Percentiles rank a stretch among this genome's conserved stretches.
Evolutionary conservation across 2,329 filamentous ascomycete species (phyloP).

Genomic region (Cladophialophora exuberans): DNA sequence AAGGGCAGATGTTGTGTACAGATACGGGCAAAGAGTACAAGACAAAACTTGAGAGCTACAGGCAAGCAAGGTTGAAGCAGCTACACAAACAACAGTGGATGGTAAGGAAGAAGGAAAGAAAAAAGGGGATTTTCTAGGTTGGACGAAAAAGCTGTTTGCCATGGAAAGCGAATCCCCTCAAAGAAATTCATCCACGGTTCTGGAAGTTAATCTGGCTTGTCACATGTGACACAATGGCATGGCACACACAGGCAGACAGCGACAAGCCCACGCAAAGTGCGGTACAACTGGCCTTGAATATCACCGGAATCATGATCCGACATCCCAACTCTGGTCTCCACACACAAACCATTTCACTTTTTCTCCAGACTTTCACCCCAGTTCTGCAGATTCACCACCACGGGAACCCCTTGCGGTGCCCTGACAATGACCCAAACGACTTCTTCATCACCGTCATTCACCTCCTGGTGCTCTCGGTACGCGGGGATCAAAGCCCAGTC

Average conservation of each 20-base stretch:
- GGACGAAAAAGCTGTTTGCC: too few relatives aligned
- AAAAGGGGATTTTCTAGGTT: too few relatives aligned
- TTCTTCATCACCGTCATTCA: slow-evolving; percentile 67
- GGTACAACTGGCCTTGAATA: neutral
- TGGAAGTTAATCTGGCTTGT: neutral
- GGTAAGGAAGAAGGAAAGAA: too few relatives aligned
- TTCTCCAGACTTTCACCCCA: slow-evolving; percentile 56
- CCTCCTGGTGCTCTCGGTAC: slow-evolving; percentile 70
- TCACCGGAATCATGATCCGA: too few relatives aligned
- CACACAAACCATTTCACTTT: neutral
- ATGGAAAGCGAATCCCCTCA: neutral
- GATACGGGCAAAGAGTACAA: too few relatives aligned
- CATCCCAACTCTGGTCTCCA: too few relatives aligned
- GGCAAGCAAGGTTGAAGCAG: too few relatives aligned
- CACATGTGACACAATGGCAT: neutral
- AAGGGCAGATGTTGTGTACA: too few relatives aligned
- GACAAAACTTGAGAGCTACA: too few relatives aligned
- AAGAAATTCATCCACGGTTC: neutral
- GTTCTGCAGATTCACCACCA: slow-evolving; percentile 64
- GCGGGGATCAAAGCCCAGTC: slow-evolving; percentile 73
- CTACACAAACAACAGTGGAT: too few relatives aligned
- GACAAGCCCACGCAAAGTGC: neutral
- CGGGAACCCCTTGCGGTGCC: slow-evolving; percentile 59
- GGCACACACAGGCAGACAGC: neutral
- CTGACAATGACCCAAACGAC: slow-evolving; percentile 69